These are phyloP conservation scores for Cylindrodendrum hubeiense DNA, from an alignment of 2,329 filamentous ascomycete species.

Conservation along the genomic window DNA sequence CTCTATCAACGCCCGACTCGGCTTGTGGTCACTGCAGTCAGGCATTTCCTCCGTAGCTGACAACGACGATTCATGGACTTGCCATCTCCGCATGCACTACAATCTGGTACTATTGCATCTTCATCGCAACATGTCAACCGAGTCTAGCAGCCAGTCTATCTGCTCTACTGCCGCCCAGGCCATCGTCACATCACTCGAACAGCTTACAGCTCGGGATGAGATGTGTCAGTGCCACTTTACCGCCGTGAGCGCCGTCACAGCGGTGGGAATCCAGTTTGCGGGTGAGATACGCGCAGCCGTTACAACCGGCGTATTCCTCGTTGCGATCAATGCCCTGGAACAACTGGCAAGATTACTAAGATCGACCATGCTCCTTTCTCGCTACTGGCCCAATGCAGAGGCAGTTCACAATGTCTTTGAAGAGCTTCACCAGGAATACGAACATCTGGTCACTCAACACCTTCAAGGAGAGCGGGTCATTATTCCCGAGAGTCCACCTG, in stretches of 20 bases:
- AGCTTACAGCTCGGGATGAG: constrained; percentile 35
- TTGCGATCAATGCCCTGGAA: constrained; percentile 39
- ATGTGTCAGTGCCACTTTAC: constrained; percentile 41
- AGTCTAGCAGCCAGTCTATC: constrained; percentile 37
- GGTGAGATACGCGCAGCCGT: constrained; percentile 41
- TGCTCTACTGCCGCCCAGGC: constrained; percentile 42
- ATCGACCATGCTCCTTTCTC: constrained; percentile 31
- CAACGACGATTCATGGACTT: constrained; percentile 35
- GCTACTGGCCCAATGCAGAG: constrained; percentile 42
- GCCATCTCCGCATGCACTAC: constrained; percentile 43
- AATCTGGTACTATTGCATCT: constrained; percentile 40
- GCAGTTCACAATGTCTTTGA: constrained; percentile 44
- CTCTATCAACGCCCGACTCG: constrained; percentile 39
- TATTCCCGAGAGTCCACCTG: constrained; percentile 39
- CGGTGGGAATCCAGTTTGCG: constrained; percentile 40
- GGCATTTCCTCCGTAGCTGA: constrained; percentile 41
- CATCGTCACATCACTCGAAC: constrained; percentile 39
- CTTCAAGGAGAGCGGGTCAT: constrained; percentile 41
- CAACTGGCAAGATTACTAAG: constrained; percentile 32
- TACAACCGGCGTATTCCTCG: constrained; percentile 29
- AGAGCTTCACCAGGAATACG: constrained; percentile 40
- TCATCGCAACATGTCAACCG: constrained; percentile 33
- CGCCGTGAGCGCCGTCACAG: constrained; percentile 40
- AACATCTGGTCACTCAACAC: constrained; percentile 38
- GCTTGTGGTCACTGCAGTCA: constrained; percentile 39